These are phyloP conservation scores for Claviceps digitariae DNA, from an alignment of 2,329 filamentous ascomycete species.

Conservation along the genomic window DNA sequence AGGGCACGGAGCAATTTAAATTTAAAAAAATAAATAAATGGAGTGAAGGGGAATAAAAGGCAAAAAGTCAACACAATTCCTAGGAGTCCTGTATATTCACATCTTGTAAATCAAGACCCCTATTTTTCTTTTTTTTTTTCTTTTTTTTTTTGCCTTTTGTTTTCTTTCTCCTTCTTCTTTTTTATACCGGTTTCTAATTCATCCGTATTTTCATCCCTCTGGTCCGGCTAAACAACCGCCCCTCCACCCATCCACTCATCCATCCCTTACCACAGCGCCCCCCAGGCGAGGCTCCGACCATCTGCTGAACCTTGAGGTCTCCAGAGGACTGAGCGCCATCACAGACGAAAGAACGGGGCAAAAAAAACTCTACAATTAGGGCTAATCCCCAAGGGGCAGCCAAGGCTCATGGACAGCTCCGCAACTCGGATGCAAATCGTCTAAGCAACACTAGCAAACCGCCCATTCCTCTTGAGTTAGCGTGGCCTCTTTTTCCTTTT, in stretches of 20 bases:
- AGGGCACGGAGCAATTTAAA: too few species aligned
- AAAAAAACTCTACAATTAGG: neutral
- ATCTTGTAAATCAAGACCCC: neutral
- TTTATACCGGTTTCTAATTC: too few species aligned
- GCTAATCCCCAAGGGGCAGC: slow-evolving; percentile 10
- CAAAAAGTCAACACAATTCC: neutral
- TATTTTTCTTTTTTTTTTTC: neutral
- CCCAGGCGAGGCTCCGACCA: neutral
- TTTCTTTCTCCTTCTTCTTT: neutral
- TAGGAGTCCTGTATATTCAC: neutral
- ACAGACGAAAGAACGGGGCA: neutral
- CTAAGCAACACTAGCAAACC: neutral
- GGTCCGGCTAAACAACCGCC: neutral
- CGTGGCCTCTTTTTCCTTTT: neutral
- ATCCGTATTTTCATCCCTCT: neutral
- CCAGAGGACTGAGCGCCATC: neutral
- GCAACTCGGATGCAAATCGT: neutral
- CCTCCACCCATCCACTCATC: neutral
- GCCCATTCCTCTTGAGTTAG: neutral
- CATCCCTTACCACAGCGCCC: neutral
- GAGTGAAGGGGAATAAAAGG: neutral
- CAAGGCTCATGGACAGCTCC: slow-evolving; percentile 7
- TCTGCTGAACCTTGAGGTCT: neutral
- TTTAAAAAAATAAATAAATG: neutral
- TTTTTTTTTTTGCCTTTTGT: neutral